Conservation (phyloP, 352 stramenopile species). For the Globisporangium apiculatum region DNA sequence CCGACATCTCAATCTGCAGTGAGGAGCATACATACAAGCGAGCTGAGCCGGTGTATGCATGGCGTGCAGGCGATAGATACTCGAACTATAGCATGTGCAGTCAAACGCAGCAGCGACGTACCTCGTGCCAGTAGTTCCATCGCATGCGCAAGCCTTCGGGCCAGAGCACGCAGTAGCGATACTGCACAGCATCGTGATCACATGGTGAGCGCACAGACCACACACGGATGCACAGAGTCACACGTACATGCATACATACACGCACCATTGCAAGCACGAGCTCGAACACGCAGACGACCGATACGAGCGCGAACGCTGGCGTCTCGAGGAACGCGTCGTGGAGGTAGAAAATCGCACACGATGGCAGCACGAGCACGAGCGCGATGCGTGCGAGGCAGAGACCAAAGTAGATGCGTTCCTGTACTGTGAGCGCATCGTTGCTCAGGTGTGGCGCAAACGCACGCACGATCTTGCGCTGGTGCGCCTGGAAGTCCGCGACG, state of each 20-base stretch:
- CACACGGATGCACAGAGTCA: not conserved
- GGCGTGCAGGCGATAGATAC: no score
- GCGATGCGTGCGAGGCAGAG: conserved; percentile 41
- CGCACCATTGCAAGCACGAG: conserved; percentile 42
- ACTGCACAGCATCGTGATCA: conserved; percentile 17
- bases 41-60: no score
- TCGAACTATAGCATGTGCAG: not conserved
- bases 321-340: conserved; percentile 52
- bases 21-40: no score
- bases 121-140: conserved; percentile 70
- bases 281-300: conserved; percentile 40
- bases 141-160: conserved; percentile 60
- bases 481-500: conserved; percentile 31
- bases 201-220: no score
- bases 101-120: conserved; percentile 7
- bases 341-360: conserved; percentile 36
- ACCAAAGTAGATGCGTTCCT: conserved; percentile 54
- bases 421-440: conserved; percentile 34
- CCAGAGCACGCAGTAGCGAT: conserved; percentile 65
- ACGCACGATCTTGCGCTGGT: conserved; percentile 68
- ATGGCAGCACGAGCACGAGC: conserved; percentile 48
- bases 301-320: conserved; percentile 53
- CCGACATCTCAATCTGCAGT: conserved; percentile 55
- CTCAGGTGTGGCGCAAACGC: conserved; percentile 62
- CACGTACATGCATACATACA: not conserved